These are phyloP conservation scores for Planoprotostelium fungivorum DNA, from an alignment of 78 protist species.

Conservation along the genomic window DNA sequence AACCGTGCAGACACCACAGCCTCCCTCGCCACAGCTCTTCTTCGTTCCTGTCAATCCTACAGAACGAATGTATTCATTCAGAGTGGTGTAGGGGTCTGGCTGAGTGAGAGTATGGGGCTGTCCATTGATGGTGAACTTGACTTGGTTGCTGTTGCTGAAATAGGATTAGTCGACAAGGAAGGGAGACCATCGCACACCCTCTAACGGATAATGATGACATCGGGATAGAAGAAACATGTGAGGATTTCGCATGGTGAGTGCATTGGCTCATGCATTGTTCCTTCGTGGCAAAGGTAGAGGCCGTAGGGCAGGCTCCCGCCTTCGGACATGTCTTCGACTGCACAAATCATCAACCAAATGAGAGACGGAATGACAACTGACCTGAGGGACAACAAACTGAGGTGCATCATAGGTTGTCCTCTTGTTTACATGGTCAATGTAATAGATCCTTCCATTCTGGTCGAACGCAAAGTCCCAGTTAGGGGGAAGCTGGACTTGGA, in stretches of 20 bases:
- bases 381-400: not conserved
- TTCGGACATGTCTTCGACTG: too few species aligned
- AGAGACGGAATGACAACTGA: not conserved
- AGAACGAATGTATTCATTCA: not conserved
- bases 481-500: not conserved
- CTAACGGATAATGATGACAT: too few species aligned
- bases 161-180: not conserved
- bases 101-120: not conserved
- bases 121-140: not conserved
- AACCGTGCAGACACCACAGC: constrained; percentile 95
- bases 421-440: not conserved
- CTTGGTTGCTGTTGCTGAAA: not conserved
- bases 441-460: not conserved
- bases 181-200: too few species aligned
- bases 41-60: constrained; percentile 85
- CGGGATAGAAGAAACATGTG: too few species aligned
- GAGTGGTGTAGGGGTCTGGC: not conserved
- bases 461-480: not conserved
- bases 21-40: constrained; percentile 93
- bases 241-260: too few species aligned
- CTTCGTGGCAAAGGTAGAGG: too few species aligned
- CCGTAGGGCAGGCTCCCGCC: too few species aligned
- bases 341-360: not conserved
- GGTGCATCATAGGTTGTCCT: not conserved
- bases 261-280: too few species aligned